These are phyloP conservation scores for Stenogyne calaminthoides DNA, from an alignment of 305 asterid genomes.

Conservation along the genomic window DNA sequence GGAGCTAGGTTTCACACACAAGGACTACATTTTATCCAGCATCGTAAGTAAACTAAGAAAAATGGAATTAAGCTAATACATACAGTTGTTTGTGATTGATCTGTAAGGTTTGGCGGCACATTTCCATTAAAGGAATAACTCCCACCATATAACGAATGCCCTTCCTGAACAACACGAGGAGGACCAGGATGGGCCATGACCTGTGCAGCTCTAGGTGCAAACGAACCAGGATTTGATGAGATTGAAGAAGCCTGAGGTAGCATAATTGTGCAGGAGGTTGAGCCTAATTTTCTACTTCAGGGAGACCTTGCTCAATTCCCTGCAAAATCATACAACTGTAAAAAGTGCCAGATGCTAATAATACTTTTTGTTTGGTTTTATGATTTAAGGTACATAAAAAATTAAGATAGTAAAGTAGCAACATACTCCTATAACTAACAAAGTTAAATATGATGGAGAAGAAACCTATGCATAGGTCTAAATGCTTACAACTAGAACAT, in stretches of 20 bases:
- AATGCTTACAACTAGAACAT: neutral
- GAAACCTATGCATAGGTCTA: neutral
- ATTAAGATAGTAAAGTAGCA: neutral
- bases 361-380: neutral
- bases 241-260: conserved; percentile 38
- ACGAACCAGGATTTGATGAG: conserved; percentile 36
- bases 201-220: conserved; percentile 39
- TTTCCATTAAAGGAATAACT: conserved; percentile 45
- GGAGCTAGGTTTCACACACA: conserved; percentile 21
- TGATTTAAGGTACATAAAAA: neutral
- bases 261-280: conserved; percentile 28
- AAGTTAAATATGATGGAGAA: neutral
- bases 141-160: conserved; percentile 35
- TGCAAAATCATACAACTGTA: conserved; percentile 18
- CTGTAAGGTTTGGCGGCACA: conserved; percentile 41
- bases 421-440: neutral
- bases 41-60: conserved; percentile 15
- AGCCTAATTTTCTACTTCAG: conserved; percentile 28
- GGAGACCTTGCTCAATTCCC: conserved; percentile 32
- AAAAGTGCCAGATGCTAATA: conserved; percentile 1
- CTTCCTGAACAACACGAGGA: conserved; percentile 38
- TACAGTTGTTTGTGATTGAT: conserved; percentile 48
- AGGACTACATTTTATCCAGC: conserved; percentile 12
- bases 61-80: conserved; percentile 29
- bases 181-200: conserved; percentile 43